Conservation (phyloP, 1,139 yeast genomes). For the Debaryomyces subglobosus region DNA sequence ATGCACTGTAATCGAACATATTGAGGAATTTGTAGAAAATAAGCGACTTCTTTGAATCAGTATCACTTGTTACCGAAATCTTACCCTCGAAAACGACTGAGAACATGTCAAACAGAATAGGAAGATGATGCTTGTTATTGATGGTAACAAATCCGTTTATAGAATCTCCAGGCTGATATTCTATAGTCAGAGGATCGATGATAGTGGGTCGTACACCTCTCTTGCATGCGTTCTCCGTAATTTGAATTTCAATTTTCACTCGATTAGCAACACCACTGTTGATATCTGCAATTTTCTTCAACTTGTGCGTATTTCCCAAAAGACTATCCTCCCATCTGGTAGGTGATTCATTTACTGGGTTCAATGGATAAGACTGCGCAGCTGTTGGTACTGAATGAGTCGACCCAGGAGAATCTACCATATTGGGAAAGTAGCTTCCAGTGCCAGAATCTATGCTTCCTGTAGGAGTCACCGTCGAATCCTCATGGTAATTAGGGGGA, state of each 20-base stretch:
- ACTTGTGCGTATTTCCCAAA: conserved; percentile 39
- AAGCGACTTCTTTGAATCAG: conserved; percentile 19
- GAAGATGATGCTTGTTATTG: conserved; percentile 31
- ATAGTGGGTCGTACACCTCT: conserved; percentile 33
- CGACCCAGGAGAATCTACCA: conserved; percentile 9
- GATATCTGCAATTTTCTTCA: conserved; percentile 34
- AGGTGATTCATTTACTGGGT: conserved; percentile 14
- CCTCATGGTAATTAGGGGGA: conserved; percentile 41
- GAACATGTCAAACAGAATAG: conserved; percentile 45
- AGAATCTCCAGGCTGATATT: conserved; percentile 43
- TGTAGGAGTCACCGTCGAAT: conserved; percentile 24
- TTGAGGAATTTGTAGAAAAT: conserved; percentile 29
- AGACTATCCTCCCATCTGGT: conserved; percentile 33
- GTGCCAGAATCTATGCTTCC: conserved; percentile 13
- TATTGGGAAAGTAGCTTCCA: conserved; percentile 23
- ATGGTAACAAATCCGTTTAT: conserved; percentile 43
- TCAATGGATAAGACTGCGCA: conserved; percentile 6
- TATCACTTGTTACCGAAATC: conserved; percentile 25
- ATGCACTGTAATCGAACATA: conserved; percentile 47
- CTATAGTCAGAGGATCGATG: conserved; percentile 33
- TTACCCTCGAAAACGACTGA: conserved; percentile 44
- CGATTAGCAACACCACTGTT: conserved; percentile 33
- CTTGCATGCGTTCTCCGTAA: conserved; percentile 36
- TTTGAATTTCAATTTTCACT: conserved; percentile 30
- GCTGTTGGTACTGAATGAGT: conserved; percentile 21